Evolutionary conservation across 345 rosid species (phyloP).

Genomic region (Eucalyptus pumila): DNA sequence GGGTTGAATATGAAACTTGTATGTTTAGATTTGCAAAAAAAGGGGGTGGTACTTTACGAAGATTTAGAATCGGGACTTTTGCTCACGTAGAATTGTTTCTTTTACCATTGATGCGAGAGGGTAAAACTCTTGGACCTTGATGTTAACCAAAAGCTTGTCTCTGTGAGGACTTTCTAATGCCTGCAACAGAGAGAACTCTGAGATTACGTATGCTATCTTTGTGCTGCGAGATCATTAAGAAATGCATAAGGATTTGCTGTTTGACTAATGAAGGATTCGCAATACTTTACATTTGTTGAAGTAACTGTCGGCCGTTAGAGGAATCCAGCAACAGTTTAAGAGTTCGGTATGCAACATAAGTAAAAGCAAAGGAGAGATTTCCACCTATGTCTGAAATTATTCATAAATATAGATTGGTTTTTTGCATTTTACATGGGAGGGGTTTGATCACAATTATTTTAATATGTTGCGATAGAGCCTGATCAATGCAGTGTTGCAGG

Average conservation of each 20-base stretch:
- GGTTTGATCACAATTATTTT: background rate
- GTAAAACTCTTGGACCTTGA: background rate
- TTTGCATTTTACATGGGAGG: background rate
- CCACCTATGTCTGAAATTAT: background rate
- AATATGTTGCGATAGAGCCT: background rate
- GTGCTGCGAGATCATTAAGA: background rate
- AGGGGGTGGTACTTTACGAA: background rate
- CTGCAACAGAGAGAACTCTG: background rate
- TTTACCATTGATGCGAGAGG: background rate
- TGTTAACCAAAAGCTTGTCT: background rate
- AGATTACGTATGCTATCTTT: background rate
- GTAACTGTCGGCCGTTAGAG: background rate
- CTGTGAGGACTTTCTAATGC: background rate
- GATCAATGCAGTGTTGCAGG: constrained; percentile 29
- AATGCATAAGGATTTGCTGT: background rate
- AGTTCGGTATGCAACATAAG: background rate
- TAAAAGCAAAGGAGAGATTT: background rate
- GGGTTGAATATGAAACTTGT: background rate
- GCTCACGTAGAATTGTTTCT: background rate
- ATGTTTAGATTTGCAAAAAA: background rate
- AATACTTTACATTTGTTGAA: background rate
- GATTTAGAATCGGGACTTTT: background rate
- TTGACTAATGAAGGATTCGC: background rate
- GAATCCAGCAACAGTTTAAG: background rate
- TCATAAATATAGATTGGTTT: background rate